Conservation (phyloP, 768 basidiomycete genomes). For the Xerocomellus dryophilus region DNA sequence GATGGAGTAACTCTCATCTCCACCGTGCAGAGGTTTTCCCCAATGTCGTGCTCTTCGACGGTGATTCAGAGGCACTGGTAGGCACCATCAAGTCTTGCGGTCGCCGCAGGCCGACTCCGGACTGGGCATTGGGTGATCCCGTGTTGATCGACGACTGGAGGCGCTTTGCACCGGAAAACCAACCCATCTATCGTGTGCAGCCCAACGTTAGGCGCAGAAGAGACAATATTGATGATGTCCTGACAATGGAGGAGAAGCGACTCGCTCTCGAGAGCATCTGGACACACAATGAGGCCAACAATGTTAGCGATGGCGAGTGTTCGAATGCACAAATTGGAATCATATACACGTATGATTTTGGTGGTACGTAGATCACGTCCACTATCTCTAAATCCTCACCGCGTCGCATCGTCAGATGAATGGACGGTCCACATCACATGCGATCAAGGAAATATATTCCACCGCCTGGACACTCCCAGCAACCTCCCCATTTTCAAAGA, state of each 20-base stretch:
- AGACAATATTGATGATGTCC: slow-evolving; percentile 5
- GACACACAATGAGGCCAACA: slow-evolving; percentile 16
- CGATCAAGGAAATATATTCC: slow-evolving; percentile 11
- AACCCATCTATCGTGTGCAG: slow-evolving; percentile 19
- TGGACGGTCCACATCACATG: slow-evolving; percentile 31
- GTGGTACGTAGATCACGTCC: slow-evolving; percentile 5
- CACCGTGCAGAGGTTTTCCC: slow-evolving; percentile 23
- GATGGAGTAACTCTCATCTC: slow-evolving; percentile 27
- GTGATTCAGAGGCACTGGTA: neutral
- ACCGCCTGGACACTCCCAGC: slow-evolving; percentile 7
- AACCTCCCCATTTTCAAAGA: slow-evolving; percentile 20
- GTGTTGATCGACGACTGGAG: slow-evolving; percentile 11
- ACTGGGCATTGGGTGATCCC: slow-evolving; percentile 11
- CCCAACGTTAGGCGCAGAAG: slow-evolving; percentile 8
- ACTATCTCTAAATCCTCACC: neutral
- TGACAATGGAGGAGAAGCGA: slow-evolving; percentile 21
- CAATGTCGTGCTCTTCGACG: slow-evolving; percentile 21
- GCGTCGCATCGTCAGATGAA: slow-evolving; percentile 11
- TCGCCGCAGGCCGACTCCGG: slow-evolving; percentile 13
- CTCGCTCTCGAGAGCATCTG: slow-evolving; percentile 27
- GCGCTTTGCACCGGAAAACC: slow-evolving; percentile 11
- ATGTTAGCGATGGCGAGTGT: slow-evolving; percentile 26
- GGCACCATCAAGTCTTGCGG: slow-evolving; percentile 25
- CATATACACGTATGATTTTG: slow-evolving; percentile 25
- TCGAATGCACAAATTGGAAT: slow-evolving; percentile 21